Base-by-base conservation (phyloP, 2,329 filamentous ascomycete species). In the Clarireedia hainanense region DNA sequence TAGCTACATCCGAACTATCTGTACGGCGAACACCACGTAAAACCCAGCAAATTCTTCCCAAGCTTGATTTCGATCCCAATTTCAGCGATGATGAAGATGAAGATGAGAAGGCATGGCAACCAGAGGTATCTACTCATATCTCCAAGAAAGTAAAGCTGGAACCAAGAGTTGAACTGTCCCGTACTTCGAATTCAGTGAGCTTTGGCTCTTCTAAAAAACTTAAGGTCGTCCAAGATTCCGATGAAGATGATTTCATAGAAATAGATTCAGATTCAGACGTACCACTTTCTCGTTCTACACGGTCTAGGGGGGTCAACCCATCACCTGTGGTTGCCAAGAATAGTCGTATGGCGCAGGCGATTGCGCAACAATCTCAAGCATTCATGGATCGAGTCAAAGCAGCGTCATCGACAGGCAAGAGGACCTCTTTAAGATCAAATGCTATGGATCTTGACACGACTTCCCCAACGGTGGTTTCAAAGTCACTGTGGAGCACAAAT, bases 1-100 rank as follows among this genome's bases (percentile, higher is more conserved):
- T 10, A 74, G 75, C 63, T 72, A 60, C 43, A 72, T 71, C 61
- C 54, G 61, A 26, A 14, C 17, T 34, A 14, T 10, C 23, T 7
- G 23, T 50, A 26, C 51, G 59, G 34, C 58, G 60, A 55, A 59
- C 57, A 24, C 48, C 62, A 9, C 63, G 63, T 39, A 61, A 58
- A 5, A 26, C 47, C 7, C 58, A 55, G 30, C 59, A 58, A 20
- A 43, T 57, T 23, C 17, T 47, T 9, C 58, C 59, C 15, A 59
- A 27, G 57, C 54, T 36, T 53, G 60, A 52, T 39, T 60, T 57
- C 30, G 45, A 56, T 55, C 15, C 43, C 2, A 43, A 53, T 6
- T 20, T 50, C n/a, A 50, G 50, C 52, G 52, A 57, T 50, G 36
- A 60, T 39, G 55, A 52, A 47, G 45, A 58, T 39, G 52, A 57